These are phyloP conservation scores for Podaxis sp. DNA, from an alignment of 768 basidiomycete species.

Conservation along the genomic window DNA sequence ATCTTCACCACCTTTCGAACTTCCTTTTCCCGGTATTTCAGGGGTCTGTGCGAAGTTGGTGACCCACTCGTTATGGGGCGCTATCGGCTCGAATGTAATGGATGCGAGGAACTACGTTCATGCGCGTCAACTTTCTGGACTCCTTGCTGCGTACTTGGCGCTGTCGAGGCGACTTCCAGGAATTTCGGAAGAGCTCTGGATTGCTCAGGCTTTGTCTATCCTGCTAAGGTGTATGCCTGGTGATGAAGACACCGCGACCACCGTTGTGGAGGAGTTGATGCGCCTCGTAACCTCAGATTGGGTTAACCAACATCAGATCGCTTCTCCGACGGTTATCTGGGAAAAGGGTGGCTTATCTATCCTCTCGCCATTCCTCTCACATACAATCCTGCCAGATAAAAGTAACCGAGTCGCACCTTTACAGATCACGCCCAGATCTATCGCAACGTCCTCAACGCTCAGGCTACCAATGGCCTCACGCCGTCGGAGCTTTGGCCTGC, in stretches of 20 bases:
- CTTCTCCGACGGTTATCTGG: slow-evolving; percentile 42
- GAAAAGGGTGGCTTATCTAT: slow-evolving; percentile 47
- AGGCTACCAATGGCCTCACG: slow-evolving; percentile 33
- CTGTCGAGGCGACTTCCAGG: slow-evolving; percentile 59
- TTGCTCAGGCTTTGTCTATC: slow-evolving; percentile 62
- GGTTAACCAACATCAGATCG: slow-evolving; percentile 34
- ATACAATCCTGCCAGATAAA: slow-evolving; percentile 39
- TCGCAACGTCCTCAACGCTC: slow-evolving; percentile 56
- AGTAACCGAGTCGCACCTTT: slow-evolving; percentile 51
- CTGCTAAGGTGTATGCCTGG: slow-evolving; percentile 61
- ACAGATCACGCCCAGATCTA: slow-evolving; percentile 49
- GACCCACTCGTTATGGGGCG: slow-evolving; percentile 50
- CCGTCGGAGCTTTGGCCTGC: slow-evolving; percentile 37
- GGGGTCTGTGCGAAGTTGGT: slow-evolving; percentile 48
- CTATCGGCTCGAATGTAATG: slow-evolving; percentile 22
- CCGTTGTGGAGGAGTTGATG: slow-evolving; percentile 39
- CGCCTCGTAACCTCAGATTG: slow-evolving; percentile 38
- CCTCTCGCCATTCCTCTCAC: slow-evolving; percentile 59
- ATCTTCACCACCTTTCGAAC: slow-evolving; percentile 52
- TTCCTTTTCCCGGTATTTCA: slow-evolving; percentile 60
- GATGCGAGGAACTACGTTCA: slow-evolving; percentile 29
- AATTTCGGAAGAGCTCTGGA: slow-evolving; percentile 58
- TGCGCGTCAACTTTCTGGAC: slow-evolving; percentile 51
- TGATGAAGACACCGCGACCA: slow-evolving; percentile 61
- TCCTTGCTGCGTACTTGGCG: slow-evolving; percentile 53